phyloP scores from a whole-genome alignment of 805 yeast species.

The Candida coquimbonensis region DNA sequence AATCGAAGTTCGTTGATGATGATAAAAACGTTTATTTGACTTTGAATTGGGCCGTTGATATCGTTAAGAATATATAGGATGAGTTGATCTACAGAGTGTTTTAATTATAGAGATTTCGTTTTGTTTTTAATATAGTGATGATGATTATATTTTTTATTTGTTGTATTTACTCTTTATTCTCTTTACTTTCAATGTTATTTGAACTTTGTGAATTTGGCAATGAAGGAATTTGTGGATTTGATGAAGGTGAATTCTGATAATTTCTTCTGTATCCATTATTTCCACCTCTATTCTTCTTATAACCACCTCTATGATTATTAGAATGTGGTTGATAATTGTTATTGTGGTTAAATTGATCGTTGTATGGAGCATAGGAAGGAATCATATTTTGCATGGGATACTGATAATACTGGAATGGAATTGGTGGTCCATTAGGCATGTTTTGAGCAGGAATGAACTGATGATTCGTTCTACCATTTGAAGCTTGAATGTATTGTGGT shows the following conservation, averaged over 20 bases:
- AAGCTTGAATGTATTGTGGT: not conserved
- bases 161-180: too few species aligned
- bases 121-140: not conserved
- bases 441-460: not conserved
- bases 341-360: not conserved
- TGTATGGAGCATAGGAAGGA: not conserved
- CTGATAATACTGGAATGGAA: slow-evolving; percentile 1
- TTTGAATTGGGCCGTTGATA: slow-evolving; percentile 81
- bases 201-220: not conserved
- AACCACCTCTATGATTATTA: slow-evolving; percentile 6
- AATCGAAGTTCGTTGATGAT: slow-evolving; percentile 80
- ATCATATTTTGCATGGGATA: not conserved
- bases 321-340: not conserved
- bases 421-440: not conserved
- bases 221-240: not conserved
- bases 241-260: not conserved
- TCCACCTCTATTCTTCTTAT: slow-evolving; percentile 2
- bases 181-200: too few species aligned
- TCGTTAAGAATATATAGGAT: slow-evolving; percentile 45
- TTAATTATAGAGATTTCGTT: not conserved
- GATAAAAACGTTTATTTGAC: slow-evolving; percentile 68
- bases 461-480: not conserved
- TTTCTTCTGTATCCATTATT: not conserved
- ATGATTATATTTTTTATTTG: too few species aligned
- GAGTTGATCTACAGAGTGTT: not conserved